Evolutionary conservation across 2,329 filamentous ascomycete species (phyloP).

Genomic region (Claviceps pazoutovae): DNA sequence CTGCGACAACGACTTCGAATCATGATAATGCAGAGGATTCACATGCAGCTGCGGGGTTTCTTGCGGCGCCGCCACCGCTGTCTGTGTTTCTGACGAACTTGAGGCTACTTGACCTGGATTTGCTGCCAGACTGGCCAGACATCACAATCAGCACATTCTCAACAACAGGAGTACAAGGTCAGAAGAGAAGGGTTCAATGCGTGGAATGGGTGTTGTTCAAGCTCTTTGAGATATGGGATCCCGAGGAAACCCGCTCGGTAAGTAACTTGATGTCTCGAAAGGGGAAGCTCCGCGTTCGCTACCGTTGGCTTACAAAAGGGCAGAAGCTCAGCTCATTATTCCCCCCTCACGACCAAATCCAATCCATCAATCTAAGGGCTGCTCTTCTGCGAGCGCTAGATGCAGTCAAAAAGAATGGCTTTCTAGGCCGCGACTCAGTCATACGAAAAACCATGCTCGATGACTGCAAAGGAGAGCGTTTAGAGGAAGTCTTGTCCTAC

Average conservation of each 20-base stretch:
- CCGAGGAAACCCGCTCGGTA: conserved; percentile 60
- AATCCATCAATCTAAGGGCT: conserved; percentile 79
- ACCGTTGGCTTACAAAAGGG: conserved; percentile 1
- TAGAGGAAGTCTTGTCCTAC: conserved; percentile 71
- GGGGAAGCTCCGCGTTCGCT: not conserved
- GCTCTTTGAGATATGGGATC: conserved; percentile 74
- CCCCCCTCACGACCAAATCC: conserved; percentile 75
- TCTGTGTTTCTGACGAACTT: conserved; percentile 63
- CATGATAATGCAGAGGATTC: not conserved
- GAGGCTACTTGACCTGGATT: conserved; percentile 67
- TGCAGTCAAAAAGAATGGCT: conserved; percentile 74
- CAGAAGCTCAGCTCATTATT: conserved; percentile 86
- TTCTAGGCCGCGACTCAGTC: conserved; percentile 64
- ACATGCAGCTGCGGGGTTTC: not conserved
- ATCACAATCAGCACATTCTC: conserved; percentile 58
- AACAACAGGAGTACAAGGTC: conserved; percentile 52
- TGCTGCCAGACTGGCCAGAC: conserved; percentile 63
- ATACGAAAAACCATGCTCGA: conserved; percentile 92
- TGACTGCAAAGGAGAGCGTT: conserved; percentile 82
- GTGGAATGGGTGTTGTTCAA: conserved; percentile 88
- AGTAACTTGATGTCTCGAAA: conserved; percentile 8
- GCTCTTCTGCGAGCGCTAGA: conserved; percentile 71
- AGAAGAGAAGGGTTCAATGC: conserved; percentile 68
- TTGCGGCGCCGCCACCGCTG: conserved; percentile 11
- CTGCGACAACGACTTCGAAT: not conserved